These are phyloP conservation scores for Penicillium alfredii DNA, from an alignment of 495 filamentous ascomycete genomes.

Conservation along the genomic window DNA sequence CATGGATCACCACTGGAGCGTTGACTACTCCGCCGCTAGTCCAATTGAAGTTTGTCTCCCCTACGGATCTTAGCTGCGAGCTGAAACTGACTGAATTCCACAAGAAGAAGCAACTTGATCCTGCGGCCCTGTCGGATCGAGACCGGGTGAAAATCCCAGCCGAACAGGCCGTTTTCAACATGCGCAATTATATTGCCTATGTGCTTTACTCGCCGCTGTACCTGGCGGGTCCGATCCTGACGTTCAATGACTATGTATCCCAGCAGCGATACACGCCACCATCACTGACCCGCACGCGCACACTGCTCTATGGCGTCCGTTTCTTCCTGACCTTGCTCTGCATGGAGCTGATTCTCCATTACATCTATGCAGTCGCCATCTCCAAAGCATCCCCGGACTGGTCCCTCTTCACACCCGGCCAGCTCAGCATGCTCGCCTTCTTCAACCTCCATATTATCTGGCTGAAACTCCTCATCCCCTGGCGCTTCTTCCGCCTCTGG, in stretches of 20 bases:
- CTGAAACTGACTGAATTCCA: constrained; percentile 49
- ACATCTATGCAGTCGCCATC: constrained; percentile 89
- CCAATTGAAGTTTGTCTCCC: constrained; percentile 65
- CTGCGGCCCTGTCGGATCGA: constrained; percentile 72
- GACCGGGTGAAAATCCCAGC: constrained; percentile 78
- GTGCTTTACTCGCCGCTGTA: constrained; percentile 88
- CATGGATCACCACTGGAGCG: constrained; percentile 92
- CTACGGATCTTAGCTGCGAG: constrained; percentile 2
- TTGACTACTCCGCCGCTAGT: constrained; percentile 57
- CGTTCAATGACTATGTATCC: constrained; percentile 97
- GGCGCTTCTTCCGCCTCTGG: constrained; percentile 98
- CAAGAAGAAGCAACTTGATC: constrained; percentile 98
- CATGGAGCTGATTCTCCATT: constrained; percentile 94
- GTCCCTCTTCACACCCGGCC: constrained; percentile 77
- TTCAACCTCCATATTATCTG: constrained; percentile 98
- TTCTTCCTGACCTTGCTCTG: constrained; percentile 73
- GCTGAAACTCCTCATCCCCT: constrained; percentile 94
- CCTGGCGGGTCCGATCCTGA: constrained; percentile 85
- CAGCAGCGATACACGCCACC: constrained; percentile 69
- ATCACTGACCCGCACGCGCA: constrained; percentile 60
- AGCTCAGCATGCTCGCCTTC: constrained; percentile 85
- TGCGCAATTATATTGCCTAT: constrained; percentile 86
- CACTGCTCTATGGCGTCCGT: constrained; percentile 73
- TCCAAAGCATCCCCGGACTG: constrained; percentile 73
- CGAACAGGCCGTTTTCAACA: constrained; percentile 57